Conservation (phyloP, 176 grass and related monocot genomes). For the Aegilops longissima region DNA sequence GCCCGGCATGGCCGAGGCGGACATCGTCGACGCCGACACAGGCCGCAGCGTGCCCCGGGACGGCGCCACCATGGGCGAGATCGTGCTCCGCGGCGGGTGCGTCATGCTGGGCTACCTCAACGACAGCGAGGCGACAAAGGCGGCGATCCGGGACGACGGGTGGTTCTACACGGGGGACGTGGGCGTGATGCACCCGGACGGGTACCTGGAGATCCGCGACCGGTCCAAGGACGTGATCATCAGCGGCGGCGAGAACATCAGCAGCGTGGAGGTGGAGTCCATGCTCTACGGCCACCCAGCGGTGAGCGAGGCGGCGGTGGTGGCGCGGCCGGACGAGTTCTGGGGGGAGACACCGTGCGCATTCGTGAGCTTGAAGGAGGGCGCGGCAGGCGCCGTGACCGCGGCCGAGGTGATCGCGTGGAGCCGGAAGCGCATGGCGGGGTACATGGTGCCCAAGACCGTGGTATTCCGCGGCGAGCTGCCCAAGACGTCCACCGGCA, state of each 20-base stretch:
- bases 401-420: constrained; percentile 55
- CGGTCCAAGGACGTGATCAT: constrained; percentile 97
- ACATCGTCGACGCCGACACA: constrained; percentile 52
- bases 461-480: constrained; percentile 58
- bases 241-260: constrained; percentile 90
- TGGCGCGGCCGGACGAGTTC: constrained; percentile 67
- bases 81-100: constrained; percentile 62
- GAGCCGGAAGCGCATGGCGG: constrained; percentile 80
- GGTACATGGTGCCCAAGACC: constrained; percentile 78
- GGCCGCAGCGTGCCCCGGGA: constrained; percentile 52
- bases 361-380: constrained; percentile 65
- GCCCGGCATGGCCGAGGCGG: constrained; percentile 36
- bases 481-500: constrained; percentile 88
- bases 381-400: constrained; percentile 1
- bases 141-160: constrained; percentile 46
- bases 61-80: constrained; percentile 63
- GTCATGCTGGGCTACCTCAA: constrained; percentile 70
- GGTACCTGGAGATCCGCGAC: constrained; percentile 83
- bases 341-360: constrained; percentile 96
- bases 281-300: constrained; percentile 70
- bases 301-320: constrained; percentile 74
- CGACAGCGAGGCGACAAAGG: constrained; percentile 37
- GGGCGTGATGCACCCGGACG: constrained; percentile 74
- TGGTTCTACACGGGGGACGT: constrained; percentile 94
- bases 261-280: constrained; percentile 90